Percentiles rank a stretch among this genome's conserved stretches.
Conservation (phyloP, 225 moss, liverwort and hornwort genomes). For the Pleurozium schreberi region DNA sequence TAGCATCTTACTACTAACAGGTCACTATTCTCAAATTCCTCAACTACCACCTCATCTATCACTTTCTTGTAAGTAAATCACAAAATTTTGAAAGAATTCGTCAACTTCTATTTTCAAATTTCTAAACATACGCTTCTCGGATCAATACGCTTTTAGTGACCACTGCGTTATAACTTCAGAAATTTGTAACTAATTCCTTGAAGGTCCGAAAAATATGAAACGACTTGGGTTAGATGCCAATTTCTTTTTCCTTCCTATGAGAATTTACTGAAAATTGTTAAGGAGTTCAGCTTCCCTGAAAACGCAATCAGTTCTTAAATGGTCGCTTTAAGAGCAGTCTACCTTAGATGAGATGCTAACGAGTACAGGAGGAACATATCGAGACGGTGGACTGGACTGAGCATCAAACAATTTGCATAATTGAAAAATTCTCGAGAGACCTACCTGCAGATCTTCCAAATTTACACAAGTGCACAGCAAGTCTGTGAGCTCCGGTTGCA, state of each 20-base stretch:
- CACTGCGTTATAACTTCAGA: too few relatives aligned
- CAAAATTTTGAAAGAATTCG: not conserved
- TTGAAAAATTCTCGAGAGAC: too few relatives aligned
- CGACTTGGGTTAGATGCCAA: too few relatives aligned
- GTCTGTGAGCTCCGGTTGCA: conserved; percentile 27
- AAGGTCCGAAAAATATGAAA: too few relatives aligned
- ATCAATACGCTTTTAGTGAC: too few relatives aligned
- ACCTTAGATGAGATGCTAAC: not conserved
- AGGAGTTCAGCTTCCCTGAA: too few relatives aligned
- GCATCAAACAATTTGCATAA: not conserved
- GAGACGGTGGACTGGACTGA: not conserved
- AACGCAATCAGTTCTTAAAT: too few relatives aligned
- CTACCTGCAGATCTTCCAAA: conserved; percentile 46
- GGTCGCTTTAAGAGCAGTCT: too few relatives aligned
- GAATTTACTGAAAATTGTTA: too few relatives aligned
- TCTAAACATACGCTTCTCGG: not conserved
- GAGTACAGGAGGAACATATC: not conserved
- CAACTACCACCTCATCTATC: not conserved
- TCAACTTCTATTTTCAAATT: not conserved
- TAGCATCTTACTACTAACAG: not conserved
- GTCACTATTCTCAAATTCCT: not conserved
- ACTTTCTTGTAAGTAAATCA: not conserved
- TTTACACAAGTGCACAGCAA: conserved; percentile 31
- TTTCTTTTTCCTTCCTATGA: too few relatives aligned
- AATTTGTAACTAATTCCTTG: too few relatives aligned